Evolutionary conservation across 768 basidiomycete species (phyloP).

Genomic region (Phaeotremella skinneri): DNA sequence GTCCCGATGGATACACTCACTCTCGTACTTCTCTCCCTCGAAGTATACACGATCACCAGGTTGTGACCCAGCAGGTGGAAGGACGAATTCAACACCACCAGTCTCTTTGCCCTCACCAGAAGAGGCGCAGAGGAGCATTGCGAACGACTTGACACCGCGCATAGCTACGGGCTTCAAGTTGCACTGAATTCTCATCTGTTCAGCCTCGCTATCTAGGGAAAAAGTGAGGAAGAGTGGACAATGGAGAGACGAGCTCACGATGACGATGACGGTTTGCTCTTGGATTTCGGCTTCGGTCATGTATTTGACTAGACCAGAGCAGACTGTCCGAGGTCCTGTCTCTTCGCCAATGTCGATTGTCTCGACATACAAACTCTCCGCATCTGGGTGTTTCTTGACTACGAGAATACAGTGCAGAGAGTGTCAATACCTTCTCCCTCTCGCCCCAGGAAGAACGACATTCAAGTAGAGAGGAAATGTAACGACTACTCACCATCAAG

Average conservation of each 20-base stretch:
- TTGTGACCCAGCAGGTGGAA: constrained; percentile 77
- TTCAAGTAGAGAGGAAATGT: neutral
- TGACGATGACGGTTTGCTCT: constrained; percentile 74
- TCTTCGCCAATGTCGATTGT: constrained; percentile 96
- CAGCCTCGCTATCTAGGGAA: no score
- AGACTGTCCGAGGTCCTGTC: constrained; percentile 89
- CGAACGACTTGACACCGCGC: constrained; percentile 96
- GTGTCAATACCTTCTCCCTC: no score
- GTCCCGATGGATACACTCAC: constrained; percentile 55
- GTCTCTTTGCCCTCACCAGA: constrained; percentile 69
- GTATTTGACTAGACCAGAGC: constrained; percentile 94
- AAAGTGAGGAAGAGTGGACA: neutral
- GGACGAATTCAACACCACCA: constrained; percentile 83
- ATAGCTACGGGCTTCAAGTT: constrained; percentile 91
- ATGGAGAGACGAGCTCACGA: constrained; percentile 56
- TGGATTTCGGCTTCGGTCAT: constrained; percentile 93
- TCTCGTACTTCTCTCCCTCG: constrained; percentile 81
- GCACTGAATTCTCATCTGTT: constrained; percentile 19
- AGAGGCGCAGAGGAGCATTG: constrained; percentile 93
- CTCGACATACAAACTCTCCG: constrained; percentile 96
- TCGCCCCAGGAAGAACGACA: no score
- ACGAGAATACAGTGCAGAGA: no score
- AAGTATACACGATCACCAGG: constrained; percentile 95
- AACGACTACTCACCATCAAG: constrained; percentile 66
- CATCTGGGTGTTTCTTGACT: constrained; percentile 97